These are phyloP conservation scores for Cardamine resedifolia DNA, from an alignment of 345 rosid genomes.

Conservation along the genomic window DNA sequence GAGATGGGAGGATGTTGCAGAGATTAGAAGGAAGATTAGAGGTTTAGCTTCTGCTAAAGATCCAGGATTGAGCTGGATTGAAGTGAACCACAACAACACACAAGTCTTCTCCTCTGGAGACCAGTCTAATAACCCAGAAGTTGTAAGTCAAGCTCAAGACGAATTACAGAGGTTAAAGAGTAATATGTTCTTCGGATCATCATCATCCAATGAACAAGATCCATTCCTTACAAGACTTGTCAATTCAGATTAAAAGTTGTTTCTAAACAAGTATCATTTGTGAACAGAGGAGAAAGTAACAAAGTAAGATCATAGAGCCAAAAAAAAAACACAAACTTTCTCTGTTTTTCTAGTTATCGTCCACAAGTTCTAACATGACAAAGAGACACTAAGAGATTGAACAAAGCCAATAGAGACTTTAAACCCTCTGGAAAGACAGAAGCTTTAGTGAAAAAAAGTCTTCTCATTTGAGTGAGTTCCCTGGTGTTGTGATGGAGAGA, in stretches of 20 bases:
- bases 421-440: constrained; percentile 22
- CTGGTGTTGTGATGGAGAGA: constrained; percentile 84
- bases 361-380: constrained; percentile 27
- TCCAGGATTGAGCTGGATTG: constrained; percentile 89
- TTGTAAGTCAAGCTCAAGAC: constrained; percentile 40
- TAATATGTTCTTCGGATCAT: constrained; percentile 48
- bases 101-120: constrained; percentile 64
- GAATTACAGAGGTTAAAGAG: constrained; percentile 47
- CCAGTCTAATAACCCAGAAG: constrained; percentile 47
- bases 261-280: constrained; percentile 10
- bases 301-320: constrained; percentile 2
- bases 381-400: constrained; percentile 28
- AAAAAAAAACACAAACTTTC: constrained; percentile 22
- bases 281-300: constrained; percentile 17
- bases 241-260: constrained; percentile 4
- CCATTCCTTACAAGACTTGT: constrained; percentile 10
- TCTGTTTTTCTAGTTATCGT: constrained; percentile 20
- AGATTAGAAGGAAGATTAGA: constrained; percentile 62
- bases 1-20: constrained; percentile 68
- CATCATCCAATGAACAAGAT: constrained; percentile 27
- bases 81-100: constrained; percentile 49
- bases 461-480: constrained; percentile 69
- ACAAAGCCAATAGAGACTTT: not conserved
- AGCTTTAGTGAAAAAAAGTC: not conserved
- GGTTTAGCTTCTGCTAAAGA: constrained; percentile 54